Conservation (phyloP, 2,329 filamentous ascomycete genomes). For the Apiospora arundinis region DNA sequence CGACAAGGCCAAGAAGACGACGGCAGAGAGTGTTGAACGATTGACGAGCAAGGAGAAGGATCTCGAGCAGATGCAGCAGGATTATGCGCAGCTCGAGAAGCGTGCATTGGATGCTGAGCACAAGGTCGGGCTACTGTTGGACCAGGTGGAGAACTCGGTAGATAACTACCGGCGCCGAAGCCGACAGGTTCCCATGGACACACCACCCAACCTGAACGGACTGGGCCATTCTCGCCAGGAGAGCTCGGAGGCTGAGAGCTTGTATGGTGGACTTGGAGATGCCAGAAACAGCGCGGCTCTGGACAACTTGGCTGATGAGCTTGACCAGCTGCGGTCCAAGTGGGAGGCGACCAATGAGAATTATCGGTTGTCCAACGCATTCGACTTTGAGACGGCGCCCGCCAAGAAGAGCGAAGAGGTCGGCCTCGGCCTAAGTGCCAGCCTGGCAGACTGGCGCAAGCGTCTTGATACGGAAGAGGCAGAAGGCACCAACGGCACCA, state of each 20-base stretch:
- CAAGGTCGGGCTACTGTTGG: conserved; percentile 89
- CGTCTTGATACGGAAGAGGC: conserved; percentile 68
- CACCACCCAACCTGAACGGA: conserved; percentile 41
- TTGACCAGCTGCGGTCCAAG: conserved; percentile 86
- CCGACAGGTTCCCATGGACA: conserved; percentile 58
- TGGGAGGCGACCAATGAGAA: conserved; percentile 98
- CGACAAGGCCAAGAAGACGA: conserved; percentile 60
- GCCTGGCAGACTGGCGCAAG: conserved; percentile 80
- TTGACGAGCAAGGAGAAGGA: conserved; percentile 69
- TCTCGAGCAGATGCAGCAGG: conserved; percentile 80
- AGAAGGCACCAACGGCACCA: conserved; percentile 17
- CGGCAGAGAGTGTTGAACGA: conserved; percentile 62
- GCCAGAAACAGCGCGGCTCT: conserved; percentile 71
- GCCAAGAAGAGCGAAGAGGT: conserved; percentile 53
- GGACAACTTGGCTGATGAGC: conserved; percentile 88
- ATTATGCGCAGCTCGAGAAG: conserved; percentile 81
- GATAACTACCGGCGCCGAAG: conserved; percentile 89
- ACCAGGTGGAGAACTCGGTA: conserved; percentile 93
- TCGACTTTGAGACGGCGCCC: conserved; percentile 74
- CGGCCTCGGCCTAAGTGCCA: conserved; percentile 67
- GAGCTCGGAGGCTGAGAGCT: conserved; percentile 66
- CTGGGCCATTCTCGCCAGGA: conserved; percentile 55
- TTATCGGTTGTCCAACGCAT: conserved; percentile 87
- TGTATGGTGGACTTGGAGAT: conserved; percentile 64
- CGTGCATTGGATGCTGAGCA: conserved; percentile 89